Base-by-base conservation (phyloP, 1,139 yeast genomes). In the Geotrichum aggregatum region DNA sequence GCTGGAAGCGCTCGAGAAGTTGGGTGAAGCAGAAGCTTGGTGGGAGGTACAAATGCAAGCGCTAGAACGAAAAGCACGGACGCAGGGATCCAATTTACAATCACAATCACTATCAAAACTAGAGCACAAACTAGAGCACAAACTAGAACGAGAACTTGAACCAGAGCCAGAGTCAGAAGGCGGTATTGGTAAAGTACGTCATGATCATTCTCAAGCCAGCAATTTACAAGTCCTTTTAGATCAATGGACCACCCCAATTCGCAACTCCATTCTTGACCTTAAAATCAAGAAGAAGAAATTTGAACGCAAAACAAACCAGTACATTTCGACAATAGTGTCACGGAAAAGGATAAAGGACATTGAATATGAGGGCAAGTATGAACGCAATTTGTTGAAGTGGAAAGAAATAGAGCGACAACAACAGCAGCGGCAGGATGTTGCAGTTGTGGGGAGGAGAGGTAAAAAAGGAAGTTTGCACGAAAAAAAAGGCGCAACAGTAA, bases 1-100 rank as follows among this genome's bases (percentile, higher is more conserved):
- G n/a, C 49, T 48, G 14, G 49, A 48, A 16, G 47, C 35, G 2
- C 24, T 44, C 13, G 47, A 39, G 26, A 36, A 44, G 11, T 40
- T 52, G 4, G 54, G 52, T 1, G 26, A 19, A 5, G 24, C 35
- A 5, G 54, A 52, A 22, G 49, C 52, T n/a, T 22, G 36, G 8
- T 52, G 54, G 54, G 54, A 52, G 35, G 13, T 19, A 3, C 21
- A 35, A 16, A 26, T 44, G 16, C 47, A 13, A 31, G n/a, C n/a
- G n/a, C n/a, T n/a, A n/a, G n/a, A n/a, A n/a, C n/a, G n/a, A n/a
- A n/a, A n/a, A n/a, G n/a, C n/a, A n/a, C n/a, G n/a, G n/a, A n/a
- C n/a, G n/a, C n/a, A n/a, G n/a, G n/a, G n/a, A n/a, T n/a, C n/a
- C n/a, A n/a, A n/a, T n/a, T n/a, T n/a, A 24, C 28, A 24, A 24